Base-by-base conservation (phyloP, 1,284 basidiomycete genomes). In the Malassezia sympodialis region DNA sequence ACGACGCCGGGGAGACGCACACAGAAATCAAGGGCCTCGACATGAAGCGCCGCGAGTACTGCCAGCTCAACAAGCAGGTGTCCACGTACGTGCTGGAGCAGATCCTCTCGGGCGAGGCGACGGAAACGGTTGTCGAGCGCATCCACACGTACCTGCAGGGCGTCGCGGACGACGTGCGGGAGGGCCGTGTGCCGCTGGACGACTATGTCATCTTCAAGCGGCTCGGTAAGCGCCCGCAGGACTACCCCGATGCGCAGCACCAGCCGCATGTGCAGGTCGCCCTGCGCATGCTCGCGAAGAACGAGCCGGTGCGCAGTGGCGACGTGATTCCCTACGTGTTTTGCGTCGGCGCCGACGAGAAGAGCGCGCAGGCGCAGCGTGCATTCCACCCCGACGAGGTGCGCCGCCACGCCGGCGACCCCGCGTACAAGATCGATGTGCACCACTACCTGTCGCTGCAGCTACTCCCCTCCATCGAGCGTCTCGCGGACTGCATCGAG, bases 21-120 rank as follows among this genome's bases (percentile, higher is more conserved):
- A 72, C 67, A 15, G 94, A 99, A 74, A 80, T 98, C 76, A 99
- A 98, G 75, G 94, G 94, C 77, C 78, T 99, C 30, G 94, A 99
- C 76, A 96, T 98, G 94, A 98, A 96, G 77, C 83, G 94, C 46
- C 80, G 94, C 79, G 94, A 98, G 75, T 99, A 90, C 76, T 94
- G 86, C 65, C 81, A 82, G 3, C 76, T 99, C 42, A 93, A 89
- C 2, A 99, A 98, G 78, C 84, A 83, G 50, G 85, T 90, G 15
- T 96, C 90, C 14, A 59, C 63, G 21, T 58, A 57, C 35, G 46
- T 54, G 6, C 79, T 99, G 23, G 86, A 88, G 56, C 86, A 88
- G 69, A 87, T 98, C 44, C 78, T 98, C 10, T 96, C 90, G 0
- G 91, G 91, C 1, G 86, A 93, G 65, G 80, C 85, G 0, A 89